phyloP scores from a whole-genome alignment of 148 eudicot genomes.

The Spergularia bocconei region DNA sequence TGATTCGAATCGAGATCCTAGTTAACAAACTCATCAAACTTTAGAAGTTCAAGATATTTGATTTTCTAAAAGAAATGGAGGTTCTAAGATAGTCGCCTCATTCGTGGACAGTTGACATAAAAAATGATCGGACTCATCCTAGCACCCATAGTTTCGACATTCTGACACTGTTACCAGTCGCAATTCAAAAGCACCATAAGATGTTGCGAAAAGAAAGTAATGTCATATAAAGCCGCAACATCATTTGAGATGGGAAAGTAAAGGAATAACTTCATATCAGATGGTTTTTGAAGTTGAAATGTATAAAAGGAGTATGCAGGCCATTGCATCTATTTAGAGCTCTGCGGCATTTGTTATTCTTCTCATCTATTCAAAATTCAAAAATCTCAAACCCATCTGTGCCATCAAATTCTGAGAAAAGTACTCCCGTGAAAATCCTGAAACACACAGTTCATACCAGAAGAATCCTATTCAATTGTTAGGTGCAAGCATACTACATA shows the following conservation, averaged over 20 bases:
- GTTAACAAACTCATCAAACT: background rate
- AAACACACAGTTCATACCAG: background rate
- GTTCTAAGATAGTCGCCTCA: too few relatives aligned
- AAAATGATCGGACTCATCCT: too few relatives aligned
- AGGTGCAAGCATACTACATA: background rate
- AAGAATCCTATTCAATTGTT: background rate
- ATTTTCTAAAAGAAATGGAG: too few relatives aligned
- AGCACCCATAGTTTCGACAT: background rate
- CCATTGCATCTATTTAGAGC: constrained; percentile 20
- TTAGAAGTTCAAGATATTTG: too few relatives aligned
- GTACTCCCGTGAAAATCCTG: constrained; percentile 19
- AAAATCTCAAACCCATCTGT: constrained; percentile 7
- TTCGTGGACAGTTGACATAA: too few relatives aligned
- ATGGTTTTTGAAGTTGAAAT: constrained; percentile 18
- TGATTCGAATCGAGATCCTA: too few relatives aligned
- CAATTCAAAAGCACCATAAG: background rate
- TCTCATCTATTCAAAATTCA: constrained; percentile 27
- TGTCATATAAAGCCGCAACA: background rate
- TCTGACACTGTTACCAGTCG: background rate
- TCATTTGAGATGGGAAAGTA: background rate
- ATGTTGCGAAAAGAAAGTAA: background rate
- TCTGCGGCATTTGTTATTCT: background rate
- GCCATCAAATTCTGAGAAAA: constrained; percentile 13
- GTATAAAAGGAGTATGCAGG: constrained; percentile 17
- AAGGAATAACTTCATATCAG: constrained; percentile 6